Base-by-base conservation (phyloP, 1,284 basidiomycete species). In the Microstroma glucosiphilum region DNA sequence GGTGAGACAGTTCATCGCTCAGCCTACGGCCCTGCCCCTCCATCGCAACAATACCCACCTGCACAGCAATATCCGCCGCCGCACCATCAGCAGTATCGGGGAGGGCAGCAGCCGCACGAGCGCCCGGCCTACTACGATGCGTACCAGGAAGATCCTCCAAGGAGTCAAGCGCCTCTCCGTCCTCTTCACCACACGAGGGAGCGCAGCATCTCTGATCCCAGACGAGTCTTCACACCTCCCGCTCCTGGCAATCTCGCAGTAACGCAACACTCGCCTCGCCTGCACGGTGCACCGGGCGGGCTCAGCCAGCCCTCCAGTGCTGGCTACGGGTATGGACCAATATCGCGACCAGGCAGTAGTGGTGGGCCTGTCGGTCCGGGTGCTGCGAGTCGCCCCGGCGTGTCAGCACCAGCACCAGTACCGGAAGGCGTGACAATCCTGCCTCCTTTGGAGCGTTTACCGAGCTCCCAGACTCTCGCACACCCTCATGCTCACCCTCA, bases 111-210 rank as follows among this genome's bases (percentile, higher is more conserved):
- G 15, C 43, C 21, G 13, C 17, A 17, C 17, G 43, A 48, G 43
- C 21, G 43, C 21, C 12, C 43, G 6, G 43, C 43, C 43, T 21
- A 17, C 15, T 17, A 48, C 21, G 15, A 21, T 6, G 43, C 21
- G 43, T 17, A 21, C 43, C 43, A 37, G 30, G 30, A 37, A 3
- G 17, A 48, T 12, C 43, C 43, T 48, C 43, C 4, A 6, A 21
- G 43, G 15, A 21, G 43, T 48, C 15, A 21, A 6, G 6, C 6
- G 21, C 43, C 17, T 48, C 43, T 21, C 4, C 43, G 43, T 48
- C 43, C 15, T 48, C 43, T 48, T 48, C 43, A 37, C 30, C 46
- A 48, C 23, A n/a, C 17, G 46, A 48, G 51, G 19, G 51, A 54
- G 25, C 51, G 51, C 6, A 54, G 51, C 25, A 8, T 54, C 21